phyloP scores from a whole-genome alignment of 371 early-diverging fungal species.

The Mitosporidium daphniae region DNA sequence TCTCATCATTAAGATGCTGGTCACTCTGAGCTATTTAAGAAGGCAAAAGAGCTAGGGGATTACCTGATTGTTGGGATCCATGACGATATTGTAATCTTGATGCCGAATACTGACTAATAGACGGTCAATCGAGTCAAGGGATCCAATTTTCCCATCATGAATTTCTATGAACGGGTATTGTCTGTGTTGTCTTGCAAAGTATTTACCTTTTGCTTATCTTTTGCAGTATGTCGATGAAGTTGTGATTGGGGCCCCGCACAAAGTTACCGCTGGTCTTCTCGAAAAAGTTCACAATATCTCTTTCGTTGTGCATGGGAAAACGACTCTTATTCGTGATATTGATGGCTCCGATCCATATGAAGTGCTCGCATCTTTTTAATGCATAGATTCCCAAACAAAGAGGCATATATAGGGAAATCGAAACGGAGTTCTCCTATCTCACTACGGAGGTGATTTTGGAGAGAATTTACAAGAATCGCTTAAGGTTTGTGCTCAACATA shows the following conservation, averaged over 20 bases:
- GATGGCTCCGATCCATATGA: constrained; percentile 41
- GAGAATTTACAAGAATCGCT: constrained; percentile 41
- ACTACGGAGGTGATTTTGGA: constrained; percentile 43
- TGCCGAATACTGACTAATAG: constrained; percentile 6
- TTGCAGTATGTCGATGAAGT: constrained; percentile 63
- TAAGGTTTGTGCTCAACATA: constrained; percentile 12
- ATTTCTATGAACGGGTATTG: constrained; percentile 49
- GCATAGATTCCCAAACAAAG: constrained; percentile 19
- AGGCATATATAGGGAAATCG: constrained; percentile 28
- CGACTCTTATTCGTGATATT: constrained; percentile 15
- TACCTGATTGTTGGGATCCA: constrained; percentile 67
- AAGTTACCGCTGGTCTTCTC: constrained; percentile 36
- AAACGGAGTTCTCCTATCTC: constrained; percentile 22
- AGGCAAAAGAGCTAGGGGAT: constrained; percentile 40
- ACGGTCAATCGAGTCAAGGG: constrained; percentile 49
- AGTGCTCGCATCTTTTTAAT: constrained; percentile 4
- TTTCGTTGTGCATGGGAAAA: constrained; percentile 32
- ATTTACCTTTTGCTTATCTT: too few relatives aligned
- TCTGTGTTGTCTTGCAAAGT: constrained; percentile 49
- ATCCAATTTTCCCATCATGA: constrained; percentile 54
- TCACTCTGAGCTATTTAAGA: constrained; percentile 56
- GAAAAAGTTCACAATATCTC: constrained; percentile 35
- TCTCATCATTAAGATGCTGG: constrained; percentile 16
- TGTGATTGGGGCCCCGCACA: constrained; percentile 48
- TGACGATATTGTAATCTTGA: constrained; percentile 22